phyloP scores from a whole-genome alignment of 768 basidiomycete genomes.

The Boletus vermiculosoides region DNA sequence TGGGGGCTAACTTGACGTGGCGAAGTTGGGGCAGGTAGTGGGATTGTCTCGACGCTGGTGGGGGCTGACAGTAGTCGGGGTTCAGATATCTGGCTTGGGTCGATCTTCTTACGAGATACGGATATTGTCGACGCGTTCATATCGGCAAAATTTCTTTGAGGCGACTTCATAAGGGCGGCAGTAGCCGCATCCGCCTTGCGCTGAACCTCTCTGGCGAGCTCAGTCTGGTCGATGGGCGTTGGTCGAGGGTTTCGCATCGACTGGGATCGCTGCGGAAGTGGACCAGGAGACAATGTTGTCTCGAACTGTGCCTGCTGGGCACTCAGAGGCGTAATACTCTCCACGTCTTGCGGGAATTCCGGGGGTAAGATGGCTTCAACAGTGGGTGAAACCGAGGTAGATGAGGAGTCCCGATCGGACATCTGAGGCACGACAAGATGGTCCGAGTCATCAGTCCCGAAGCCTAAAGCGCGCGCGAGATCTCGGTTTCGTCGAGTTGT shows the following conservation, averaged over 20 bases:
- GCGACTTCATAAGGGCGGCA: conserved; percentile 51
- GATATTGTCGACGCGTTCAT: conserved; percentile 43
- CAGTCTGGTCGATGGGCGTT: conserved; percentile 47
- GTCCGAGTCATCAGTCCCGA: conserved; percentile 49
- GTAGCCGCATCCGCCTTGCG: conserved; percentile 68
- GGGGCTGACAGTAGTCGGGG: conserved; percentile 67
- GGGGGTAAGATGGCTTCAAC: conserved; percentile 33
- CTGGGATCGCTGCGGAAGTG: conserved; percentile 28
- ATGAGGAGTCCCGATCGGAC: conserved; percentile 26
- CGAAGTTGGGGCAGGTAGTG: conserved; percentile 43
- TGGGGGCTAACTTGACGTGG: conserved; percentile 37
- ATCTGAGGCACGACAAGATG: conserved; percentile 22
- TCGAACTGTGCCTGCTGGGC: conserved; percentile 2
- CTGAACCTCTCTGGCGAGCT: conserved; percentile 64
- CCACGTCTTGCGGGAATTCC: conserved; percentile 19
- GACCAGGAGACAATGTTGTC: conserved; percentile 16
- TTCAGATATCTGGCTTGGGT: conserved; percentile 61
- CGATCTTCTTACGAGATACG: conserved; percentile 53
- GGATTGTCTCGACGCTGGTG: conserved; percentile 65
- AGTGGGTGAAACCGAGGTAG: conserved; percentile 35
- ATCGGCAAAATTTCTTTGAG: conserved; percentile 42
- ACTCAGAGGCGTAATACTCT: conserved; percentile 6
- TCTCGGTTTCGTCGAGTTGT: conserved; percentile 66
- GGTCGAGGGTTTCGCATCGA: conserved; percentile 41
- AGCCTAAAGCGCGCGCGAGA: conserved; percentile 69